phyloP scores from a whole-genome alignment of 2,329 filamentous ascomycete species.

The Ceratocystis albifundus region DNA sequence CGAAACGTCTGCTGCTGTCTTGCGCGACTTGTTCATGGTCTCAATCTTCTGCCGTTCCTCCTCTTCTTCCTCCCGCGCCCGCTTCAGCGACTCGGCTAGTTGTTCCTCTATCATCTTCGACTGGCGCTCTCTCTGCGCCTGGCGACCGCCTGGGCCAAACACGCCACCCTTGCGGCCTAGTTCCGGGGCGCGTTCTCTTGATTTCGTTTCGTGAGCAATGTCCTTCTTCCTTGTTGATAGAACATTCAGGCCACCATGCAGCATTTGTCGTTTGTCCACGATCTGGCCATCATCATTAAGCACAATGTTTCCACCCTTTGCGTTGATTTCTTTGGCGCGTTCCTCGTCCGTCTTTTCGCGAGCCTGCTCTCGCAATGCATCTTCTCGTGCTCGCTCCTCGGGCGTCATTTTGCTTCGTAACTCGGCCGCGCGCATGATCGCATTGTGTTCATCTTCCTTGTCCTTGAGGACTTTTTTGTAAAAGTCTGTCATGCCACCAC shows the following conservation, averaged over 20 bases:
- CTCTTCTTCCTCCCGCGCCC: conserved; percentile 54
- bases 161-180: conserved; percentile 32
- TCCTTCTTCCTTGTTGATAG: conserved; percentile 31
- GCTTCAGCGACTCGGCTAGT: conserved; percentile 60
- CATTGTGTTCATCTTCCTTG: conserved; percentile 57
- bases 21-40: conserved; percentile 59
- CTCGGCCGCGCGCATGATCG: conserved; percentile 56
- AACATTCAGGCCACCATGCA: conserved; percentile 65
- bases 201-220: conserved; percentile 5
- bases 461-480: conserved; percentile 63
- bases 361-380: conserved; percentile 24
- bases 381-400: conserved; percentile 28
- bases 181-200: conserved; percentile 16
- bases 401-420: conserved; percentile 38
- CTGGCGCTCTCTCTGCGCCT: conserved; percentile 63
- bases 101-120: conserved; percentile 69
- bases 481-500: conserved; percentile 63
- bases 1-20: conserved; percentile 64
- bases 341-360: conserved; percentile 49
- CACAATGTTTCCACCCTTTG: conserved; percentile 48
- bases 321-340: conserved; percentile 54
- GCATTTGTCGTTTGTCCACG: conserved; percentile 70
- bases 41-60: conserved; percentile 51
- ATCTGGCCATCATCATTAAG: conserved; percentile 76
- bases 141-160: conserved; percentile 29